Percentiles rank a stretch among this genome's conserved stretches.
Evolutionary conservation across 2,329 filamentous ascomycete species (phyloP).

Genomic region (Cladosporium austrohemisphaericum): DNA sequence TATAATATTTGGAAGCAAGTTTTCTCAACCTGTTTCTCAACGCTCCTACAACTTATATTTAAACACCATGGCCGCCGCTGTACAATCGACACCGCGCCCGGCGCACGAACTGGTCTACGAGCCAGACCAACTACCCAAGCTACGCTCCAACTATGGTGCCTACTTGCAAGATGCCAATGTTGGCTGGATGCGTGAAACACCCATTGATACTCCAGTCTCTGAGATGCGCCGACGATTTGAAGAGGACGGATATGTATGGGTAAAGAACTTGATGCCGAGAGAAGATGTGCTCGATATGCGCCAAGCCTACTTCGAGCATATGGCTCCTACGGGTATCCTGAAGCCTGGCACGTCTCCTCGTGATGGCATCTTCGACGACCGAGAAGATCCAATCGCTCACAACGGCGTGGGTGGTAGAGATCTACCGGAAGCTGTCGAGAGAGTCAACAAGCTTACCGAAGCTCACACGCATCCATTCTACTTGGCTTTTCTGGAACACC

Average conservation of each 20-base stretch:
- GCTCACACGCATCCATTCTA: conserved; percentile 35
- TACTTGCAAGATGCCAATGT: conserved; percentile 27
- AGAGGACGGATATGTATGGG: conserved; percentile 41
- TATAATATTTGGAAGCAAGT: neutral
- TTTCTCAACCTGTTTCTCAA: neutral
- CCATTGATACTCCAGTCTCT: conserved; percentile 35
- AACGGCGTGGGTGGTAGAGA: conserved; percentile 27
- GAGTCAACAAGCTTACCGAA: conserved; percentile 29
- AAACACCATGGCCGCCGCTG: conserved; percentile 19
- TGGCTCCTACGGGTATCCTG: conserved; percentile 39
- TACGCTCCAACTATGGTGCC: conserved; percentile 29
- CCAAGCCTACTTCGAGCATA: conserved; percentile 39
- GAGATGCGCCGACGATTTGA: conserved; percentile 39
- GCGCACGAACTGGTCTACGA: conserved; percentile 26
- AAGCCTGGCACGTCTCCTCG: conserved; percentile 36
- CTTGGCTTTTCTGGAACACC: conserved; percentile 35
- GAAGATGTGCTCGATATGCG: conserved; percentile 42
- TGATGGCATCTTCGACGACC: conserved; percentile 41
- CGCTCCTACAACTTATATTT: neutral
- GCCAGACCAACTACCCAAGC: conserved; percentile 24
- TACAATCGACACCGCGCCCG: conserved; percentile 21
- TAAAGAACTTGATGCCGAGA: conserved; percentile 42
- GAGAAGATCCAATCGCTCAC: conserved; percentile 32
- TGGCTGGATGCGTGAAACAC: conserved; percentile 34
- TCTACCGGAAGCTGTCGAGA: conserved; percentile 27